Conservation (phyloP, 805 yeast species). For the Sugiyamaella valdiviana region DNA sequence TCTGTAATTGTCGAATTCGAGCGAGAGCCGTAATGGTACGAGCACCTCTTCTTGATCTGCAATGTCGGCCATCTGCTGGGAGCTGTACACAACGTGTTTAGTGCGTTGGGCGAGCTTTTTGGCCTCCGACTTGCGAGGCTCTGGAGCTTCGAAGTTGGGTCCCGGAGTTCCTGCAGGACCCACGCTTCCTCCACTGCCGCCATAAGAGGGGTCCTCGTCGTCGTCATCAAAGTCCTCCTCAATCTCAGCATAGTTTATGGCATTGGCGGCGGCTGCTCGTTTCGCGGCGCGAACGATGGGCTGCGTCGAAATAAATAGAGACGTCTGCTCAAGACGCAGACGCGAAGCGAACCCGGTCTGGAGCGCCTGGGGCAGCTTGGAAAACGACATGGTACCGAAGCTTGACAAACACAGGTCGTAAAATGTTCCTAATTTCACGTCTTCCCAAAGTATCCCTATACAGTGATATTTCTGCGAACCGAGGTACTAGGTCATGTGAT, state of each 20-base stretch:
- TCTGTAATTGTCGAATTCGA: conserved; percentile 50
- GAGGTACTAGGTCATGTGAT: neutral
- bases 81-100: conserved; percentile 33
- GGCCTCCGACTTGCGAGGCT: conserved; percentile 20
- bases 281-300: conserved; percentile 70
- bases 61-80: conserved; percentile 33
- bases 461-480: neutral
- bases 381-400: neutral
- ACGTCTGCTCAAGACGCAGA: conserved; percentile 64
- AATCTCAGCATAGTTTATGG: conserved; percentile 77
- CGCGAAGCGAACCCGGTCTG: conserved; percentile 70
- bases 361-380: conserved; percentile 61
- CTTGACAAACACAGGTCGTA: neutral
- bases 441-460: neutral
- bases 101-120: conserved; percentile 39
- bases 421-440: neutral
- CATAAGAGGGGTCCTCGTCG: conserved; percentile 29
- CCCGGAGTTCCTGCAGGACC: conserved; percentile 10
- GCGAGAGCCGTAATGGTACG: conserved; percentile 59
- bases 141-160: conserved; percentile 3
- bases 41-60: conserved; percentile 40
- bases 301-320: conserved; percentile 65
- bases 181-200: conserved; percentile 11
- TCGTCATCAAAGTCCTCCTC: conserved; percentile 59
- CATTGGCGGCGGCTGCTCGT: conserved; percentile 49